A percentile compares a stretch with the other conserved stretches of the same genome.
phyloP scores from a whole-genome alignment of 371 early-diverging fungal genomes.

The Haplosporangium sp. region DNA sequence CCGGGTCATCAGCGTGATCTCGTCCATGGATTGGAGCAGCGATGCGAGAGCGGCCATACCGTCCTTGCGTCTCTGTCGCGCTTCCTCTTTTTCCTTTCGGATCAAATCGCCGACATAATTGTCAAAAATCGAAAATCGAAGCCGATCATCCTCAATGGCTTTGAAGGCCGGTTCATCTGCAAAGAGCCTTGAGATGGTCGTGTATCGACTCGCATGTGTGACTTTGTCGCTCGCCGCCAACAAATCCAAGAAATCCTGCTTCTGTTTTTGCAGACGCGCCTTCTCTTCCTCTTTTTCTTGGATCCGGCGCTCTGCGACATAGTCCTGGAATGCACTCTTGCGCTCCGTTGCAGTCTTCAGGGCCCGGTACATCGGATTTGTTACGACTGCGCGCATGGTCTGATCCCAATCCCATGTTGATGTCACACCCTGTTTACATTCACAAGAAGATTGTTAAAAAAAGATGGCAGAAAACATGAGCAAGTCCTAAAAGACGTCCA shows the following conservation, averaged over 20 bases:
- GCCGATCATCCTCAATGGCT: conserved; percentile 51
- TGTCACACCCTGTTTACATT: conserved; percentile 68
- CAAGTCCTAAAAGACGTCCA: too few relatives aligned
- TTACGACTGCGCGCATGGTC: conserved; percentile 86
- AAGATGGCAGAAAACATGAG: too few relatives aligned
- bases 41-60: conserved; percentile 72
- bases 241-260: conserved; percentile 57
- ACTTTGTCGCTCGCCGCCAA: conserved; percentile 53
- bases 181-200: conserved; percentile 43
- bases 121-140: conserved; percentile 42
- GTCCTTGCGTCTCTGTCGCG: conserved; percentile 69
- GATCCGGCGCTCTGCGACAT: conserved; percentile 67
- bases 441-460: not conserved
- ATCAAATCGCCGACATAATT: conserved; percentile 41
- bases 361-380: conserved; percentile 86
- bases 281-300: conserved; percentile 58
- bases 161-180: conserved; percentile 52
- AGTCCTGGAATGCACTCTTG: conserved; percentile 82
- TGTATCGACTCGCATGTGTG: conserved; percentile 46
- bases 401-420: conserved; percentile 93
- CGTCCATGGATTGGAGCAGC: conserved; percentile 67
- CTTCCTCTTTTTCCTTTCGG: conserved; percentile 67
- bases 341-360: conserved; percentile 84
- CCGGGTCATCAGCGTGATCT: conserved; percentile 72
- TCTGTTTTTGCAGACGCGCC: conserved; percentile 46